Evolutionary conservation across 768 basidiomycete genomes (phyloP).

Genomic region (Chalciporus pseudorubinellus): DNA sequence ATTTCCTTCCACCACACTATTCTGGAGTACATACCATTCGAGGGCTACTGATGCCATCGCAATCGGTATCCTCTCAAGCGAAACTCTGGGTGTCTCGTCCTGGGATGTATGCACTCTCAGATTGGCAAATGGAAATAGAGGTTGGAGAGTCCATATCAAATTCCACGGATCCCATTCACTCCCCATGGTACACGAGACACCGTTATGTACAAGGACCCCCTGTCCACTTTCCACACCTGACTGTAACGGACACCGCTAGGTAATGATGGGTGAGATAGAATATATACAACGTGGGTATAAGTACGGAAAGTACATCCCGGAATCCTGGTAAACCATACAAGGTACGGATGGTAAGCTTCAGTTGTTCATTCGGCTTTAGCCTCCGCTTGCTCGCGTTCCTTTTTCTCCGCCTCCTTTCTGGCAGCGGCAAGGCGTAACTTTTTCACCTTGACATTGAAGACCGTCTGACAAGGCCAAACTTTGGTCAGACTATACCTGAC

Average conservation of each 20-base stretch:
- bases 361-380: slow-evolving; percentile 16
- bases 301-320: neutral
- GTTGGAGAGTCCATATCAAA: slow-evolving; percentile 42
- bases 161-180: slow-evolving; percentile 9
- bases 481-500: neutral
- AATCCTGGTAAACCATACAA: slow-evolving; percentile 3
- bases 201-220: slow-evolving; percentile 40
- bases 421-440: slow-evolving; percentile 52
- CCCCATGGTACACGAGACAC: slow-evolving; percentile 36
- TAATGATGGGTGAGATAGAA: slow-evolving; percentile 9
- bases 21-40: slow-evolving; percentile 66
- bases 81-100: slow-evolving; percentile 61
- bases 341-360: slow-evolving; percentile 11
- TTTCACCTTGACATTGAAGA: slow-evolving; percentile 74
- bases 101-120: slow-evolving; percentile 60
- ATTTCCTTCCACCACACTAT: slow-evolving; percentile 53
- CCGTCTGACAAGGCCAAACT: slow-evolving; percentile 44
- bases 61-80: slow-evolving; percentile 42
- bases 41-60: slow-evolving; percentile 52
- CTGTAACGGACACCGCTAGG: slow-evolving; percentile 25
- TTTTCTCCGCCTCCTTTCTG: slow-evolving; percentile 46
- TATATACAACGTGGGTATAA: slow-evolving; percentile 15
- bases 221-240: slow-evolving; percentile 32
- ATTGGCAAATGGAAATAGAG: slow-evolving; percentile 69
- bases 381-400: slow-evolving; percentile 32